Evolutionary conservation across 805 yeast genomes (phyloP).

Genomic region (Candida railenensis): DNA sequence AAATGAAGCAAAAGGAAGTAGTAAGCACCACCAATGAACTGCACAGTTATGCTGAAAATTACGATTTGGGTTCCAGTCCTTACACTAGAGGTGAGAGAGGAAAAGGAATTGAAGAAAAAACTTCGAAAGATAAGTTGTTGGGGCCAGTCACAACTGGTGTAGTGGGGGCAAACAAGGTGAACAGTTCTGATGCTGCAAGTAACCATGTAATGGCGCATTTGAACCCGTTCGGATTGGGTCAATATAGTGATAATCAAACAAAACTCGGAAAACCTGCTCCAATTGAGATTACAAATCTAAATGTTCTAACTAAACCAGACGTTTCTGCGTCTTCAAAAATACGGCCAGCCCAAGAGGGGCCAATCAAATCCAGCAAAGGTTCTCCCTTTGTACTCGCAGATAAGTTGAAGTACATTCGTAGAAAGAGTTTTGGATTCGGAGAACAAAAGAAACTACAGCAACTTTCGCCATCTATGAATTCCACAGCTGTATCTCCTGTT

Average conservation of each 20-base stretch:
- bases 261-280: slow-evolving; percentile 24
- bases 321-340: slow-evolving; percentile 2
- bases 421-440: slow-evolving; percentile 1
- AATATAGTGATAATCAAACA: slow-evolving; percentile 16
- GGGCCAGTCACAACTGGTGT: too few species aligned
- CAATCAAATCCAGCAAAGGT: slow-evolving; percentile 2
- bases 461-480: neutral
- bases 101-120: slow-evolving; percentile 15
- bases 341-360: neutral
- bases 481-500: neutral
- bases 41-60: neutral
- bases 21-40: neutral
- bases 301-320: slow-evolving; percentile 31
- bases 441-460: neutral
- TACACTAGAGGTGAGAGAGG: too few species aligned
- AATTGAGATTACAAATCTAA: slow-evolving; percentile 28
- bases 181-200: too few species aligned
- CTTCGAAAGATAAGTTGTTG: slow-evolving; percentile 29
- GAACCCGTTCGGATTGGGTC: slow-evolving; percentile 1
- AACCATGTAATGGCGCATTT: neutral
- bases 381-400: slow-evolving; percentile 14
- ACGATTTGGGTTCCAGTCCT: too few species aligned
- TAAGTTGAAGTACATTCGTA: slow-evolving; percentile 12
- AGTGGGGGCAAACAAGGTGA: too few species aligned
- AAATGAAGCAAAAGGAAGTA: neutral